Base-by-base conservation (phyloP, 495 filamentous ascomycete genomes). In the Trypethelium eluteriae region DNA sequence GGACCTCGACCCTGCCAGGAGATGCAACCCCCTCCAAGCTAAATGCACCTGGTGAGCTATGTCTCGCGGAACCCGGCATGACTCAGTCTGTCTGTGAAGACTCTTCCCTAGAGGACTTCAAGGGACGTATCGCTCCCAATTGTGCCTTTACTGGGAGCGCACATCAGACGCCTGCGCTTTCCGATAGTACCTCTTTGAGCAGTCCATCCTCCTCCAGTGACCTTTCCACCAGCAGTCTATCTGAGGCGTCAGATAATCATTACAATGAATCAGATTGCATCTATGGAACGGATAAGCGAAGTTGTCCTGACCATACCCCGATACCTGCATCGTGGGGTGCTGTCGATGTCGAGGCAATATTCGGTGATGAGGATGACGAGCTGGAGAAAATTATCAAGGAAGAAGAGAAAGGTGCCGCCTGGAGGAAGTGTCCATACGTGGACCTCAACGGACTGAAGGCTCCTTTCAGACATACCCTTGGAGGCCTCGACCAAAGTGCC, bases 291-390 rank as follows among this genome's bases (percentile, higher is more conserved):
- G 25, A 25, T 25, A 34, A 59, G 9, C 53, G 7, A 59, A 59
- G 10, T 14, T 3, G 7, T 18, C 7, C 7, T 14, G 7, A 10
- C 6, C 34, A 10, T 18, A 6, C 53, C 18, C 6, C 18, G 5
- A 53, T 14, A 53, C 53, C 7, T 32, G 5, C 7, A 3, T 34
- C 53, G 7, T 59, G 34, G 25, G 32, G 36, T 7, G 18, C 3
- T 3, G 5, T 59, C 18, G 32, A 59, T 14, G 18, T 32, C 18
- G 18, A 7, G 5, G 53, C 53, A 34, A 34, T 59, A 3, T 59
- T 59, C 32, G 53, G 53, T 32, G 53, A 59, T 36, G 53, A 36
- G 18, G 53, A 59, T 7, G 53, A 59, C n/a, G 53, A 59, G 32
- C 53, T 59, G 5, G 25, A 59, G 36, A 10, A 7, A 14, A 34